Evolutionary conservation across 2,329 filamentous ascomycete species (phyloP).

Genomic region (Hymenoscyphus albidus): DNA sequence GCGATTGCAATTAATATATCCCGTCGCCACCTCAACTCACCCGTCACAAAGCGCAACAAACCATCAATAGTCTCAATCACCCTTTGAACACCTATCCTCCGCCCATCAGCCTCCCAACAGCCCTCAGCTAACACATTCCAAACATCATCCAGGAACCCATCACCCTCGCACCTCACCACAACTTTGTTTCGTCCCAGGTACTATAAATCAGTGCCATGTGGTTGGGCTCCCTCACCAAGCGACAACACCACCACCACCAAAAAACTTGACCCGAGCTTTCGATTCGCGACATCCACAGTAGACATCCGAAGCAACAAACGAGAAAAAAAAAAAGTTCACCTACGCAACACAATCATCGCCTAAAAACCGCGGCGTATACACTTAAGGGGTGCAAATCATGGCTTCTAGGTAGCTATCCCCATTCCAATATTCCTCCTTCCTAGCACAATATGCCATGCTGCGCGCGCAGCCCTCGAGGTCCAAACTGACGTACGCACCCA

Average conservation of each 20-base stretch:
- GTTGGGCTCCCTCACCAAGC: not conserved
- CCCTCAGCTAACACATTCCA: not conserved
- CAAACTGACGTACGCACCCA: conserved; percentile 33
- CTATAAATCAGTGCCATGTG: not conserved
- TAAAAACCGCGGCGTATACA: too few species aligned
- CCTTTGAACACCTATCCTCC: not conserved
- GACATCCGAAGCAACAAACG: not conserved
- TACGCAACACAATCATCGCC: not conserved
- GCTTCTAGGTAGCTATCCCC: not conserved
- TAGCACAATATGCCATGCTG: not conserved
- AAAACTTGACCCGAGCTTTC: not conserved
- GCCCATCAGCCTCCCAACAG: not conserved
- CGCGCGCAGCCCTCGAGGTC: not conserved
- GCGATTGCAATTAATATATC: not conserved
- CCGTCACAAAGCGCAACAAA: not conserved
- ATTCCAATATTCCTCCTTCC: not conserved
- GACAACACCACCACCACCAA: not conserved
- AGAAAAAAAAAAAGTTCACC: not conserved
- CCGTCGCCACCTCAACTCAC: not conserved
- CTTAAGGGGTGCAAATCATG: not conserved
- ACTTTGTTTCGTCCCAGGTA: not conserved
- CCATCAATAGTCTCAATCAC: too few species aligned
- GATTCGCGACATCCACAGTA: not conserved
- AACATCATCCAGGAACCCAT: not conserved
- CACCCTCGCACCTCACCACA: not conserved